A percentile compares a stretch with the other conserved stretches of the same genome.
Evolutionary conservation across 805 yeast species (phyloP).

Genomic region (Spathaspora passalidarum): DNA sequence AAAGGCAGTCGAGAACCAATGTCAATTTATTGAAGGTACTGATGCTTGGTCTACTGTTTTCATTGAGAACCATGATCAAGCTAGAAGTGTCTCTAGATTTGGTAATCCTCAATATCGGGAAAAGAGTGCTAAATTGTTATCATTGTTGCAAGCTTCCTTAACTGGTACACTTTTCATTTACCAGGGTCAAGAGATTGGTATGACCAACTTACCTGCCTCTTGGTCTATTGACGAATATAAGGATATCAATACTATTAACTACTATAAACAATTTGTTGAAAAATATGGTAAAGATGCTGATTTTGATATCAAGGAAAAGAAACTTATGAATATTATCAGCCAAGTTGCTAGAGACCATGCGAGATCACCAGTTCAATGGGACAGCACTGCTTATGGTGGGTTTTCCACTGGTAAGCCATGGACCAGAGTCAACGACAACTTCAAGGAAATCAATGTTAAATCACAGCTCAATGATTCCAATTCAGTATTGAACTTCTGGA

Average conservation of each 20-base stretch:
- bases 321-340: conserved; percentile 31
- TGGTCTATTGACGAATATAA: conserved; percentile 52
- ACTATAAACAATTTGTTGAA: conserved; percentile 31
- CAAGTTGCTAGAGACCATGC: conserved; percentile 50
- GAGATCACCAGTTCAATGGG: conserved; percentile 60
- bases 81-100: conserved; percentile 51
- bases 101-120: conserved; percentile 39
- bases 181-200: conserved; percentile 63
- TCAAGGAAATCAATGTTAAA: conserved; percentile 47
- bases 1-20: conserved; percentile 32
- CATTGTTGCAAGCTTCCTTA: conserved; percentile 43
- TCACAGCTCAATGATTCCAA: conserved; percentile 43
- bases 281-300: conserved; percentile 25
- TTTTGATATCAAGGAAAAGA: conserved; percentile 15
- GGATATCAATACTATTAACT: conserved; percentile 48
- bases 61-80: conserved; percentile 59
- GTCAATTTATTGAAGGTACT: conserved; percentile 40
- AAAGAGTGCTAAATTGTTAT: conserved; percentile 47
- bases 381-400: conserved; percentile 40
- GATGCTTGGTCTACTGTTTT: conserved; percentile 59
- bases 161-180: conserved; percentile 56
- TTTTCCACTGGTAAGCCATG: conserved; percentile 50
- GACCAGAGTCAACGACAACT: conserved; percentile 51
- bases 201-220: conserved; percentile 45
- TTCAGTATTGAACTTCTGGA: conserved; percentile 47